A percentile compares a stretch with the other conserved stretches of the same genome.
phyloP scores from a whole-genome alignment of 2,329 filamentous ascomycete genomes.

The Aspergillus vadensis region DNA sequence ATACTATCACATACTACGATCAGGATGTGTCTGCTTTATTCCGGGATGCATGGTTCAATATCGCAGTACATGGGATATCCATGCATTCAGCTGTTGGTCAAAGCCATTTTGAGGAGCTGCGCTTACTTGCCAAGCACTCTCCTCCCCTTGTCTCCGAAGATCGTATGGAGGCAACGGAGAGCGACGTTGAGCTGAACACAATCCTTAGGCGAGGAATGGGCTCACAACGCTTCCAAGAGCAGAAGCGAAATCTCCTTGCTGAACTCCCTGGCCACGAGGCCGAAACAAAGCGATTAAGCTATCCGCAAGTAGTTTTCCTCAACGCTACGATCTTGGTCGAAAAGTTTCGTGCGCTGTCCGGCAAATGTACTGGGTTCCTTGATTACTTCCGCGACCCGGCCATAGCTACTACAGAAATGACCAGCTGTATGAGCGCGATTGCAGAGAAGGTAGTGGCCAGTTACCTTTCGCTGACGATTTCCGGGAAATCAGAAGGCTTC shows the following conservation, averaged over 20 bases:
- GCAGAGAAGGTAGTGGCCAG: slow-evolving; percentile 71
- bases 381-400: slow-evolving; percentile 95
- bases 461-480: slow-evolving; percentile 75
- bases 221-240: slow-evolving; percentile 67
- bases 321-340: slow-evolving; percentile 90
- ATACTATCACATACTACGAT: slow-evolving; percentile 48
- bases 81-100: slow-evolving; percentile 72
- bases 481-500: slow-evolving; percentile 72
- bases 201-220: slow-evolving; percentile 85
- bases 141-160: slow-evolving; percentile 85
- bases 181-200: slow-evolving; percentile 94
- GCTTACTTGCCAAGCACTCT: slow-evolving; percentile 82
- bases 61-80: slow-evolving; percentile 89
- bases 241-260: slow-evolving; percentile 75
- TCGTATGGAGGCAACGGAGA: slow-evolving; percentile 85
- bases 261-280: slow-evolving; percentile 74
- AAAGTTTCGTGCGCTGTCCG: slow-evolving; percentile 78
- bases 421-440: slow-evolving; percentile 64
- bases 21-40: slow-evolving; percentile 73
- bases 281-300: slow-evolving; percentile 80
- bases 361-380: slow-evolving; percentile 85
- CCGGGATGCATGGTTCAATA: slow-evolving; percentile 97
- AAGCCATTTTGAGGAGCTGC: slow-evolving; percentile 73
- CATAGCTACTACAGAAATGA: slow-evolving; percentile 63
- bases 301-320: slow-evolving; percentile 88